A percentile compares a stretch with the other conserved stretches of the same genome.
Conservation (phyloP, 352 stramenopile species). For the Achlya hypogyna region DNA sequence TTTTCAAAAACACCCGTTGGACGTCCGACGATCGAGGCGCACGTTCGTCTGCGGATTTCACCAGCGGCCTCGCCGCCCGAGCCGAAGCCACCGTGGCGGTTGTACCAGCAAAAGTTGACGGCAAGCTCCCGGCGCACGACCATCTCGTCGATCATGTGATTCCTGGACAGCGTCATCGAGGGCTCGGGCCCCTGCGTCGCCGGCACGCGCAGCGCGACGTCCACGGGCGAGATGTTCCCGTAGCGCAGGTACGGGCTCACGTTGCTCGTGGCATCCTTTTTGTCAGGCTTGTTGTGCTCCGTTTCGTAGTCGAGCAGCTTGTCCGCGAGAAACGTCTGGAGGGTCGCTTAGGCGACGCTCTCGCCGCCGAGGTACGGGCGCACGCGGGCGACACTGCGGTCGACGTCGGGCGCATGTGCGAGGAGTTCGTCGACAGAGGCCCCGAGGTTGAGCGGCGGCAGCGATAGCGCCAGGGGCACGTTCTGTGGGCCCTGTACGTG, state of each 20-base stretch:
- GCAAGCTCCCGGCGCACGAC: conserved; percentile 95
- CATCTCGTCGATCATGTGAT: conserved; percentile 91
- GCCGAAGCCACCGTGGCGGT: too few species aligned
- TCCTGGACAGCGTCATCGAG: conserved; percentile 31
- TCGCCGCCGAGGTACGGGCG: conserved; percentile 61
- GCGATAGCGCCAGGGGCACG: conserved; percentile 12
- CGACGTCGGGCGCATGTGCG: conserved; percentile 38
- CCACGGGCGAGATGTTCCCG: conserved; percentile 74
- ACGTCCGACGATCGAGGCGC: too few species aligned
- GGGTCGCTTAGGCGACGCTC: conserved; percentile 38
- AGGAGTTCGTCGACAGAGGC: conserved; percentile 29
- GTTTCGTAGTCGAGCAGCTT: conserved; percentile 57
- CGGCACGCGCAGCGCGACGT: conserved; percentile 32
- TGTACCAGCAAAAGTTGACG: conserved; percentile 96
- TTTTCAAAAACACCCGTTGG: too few species aligned
- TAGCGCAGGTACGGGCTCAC: conserved; percentile 91
- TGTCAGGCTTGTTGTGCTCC: conserved; percentile 93
- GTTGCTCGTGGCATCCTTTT: conserved; percentile 81
- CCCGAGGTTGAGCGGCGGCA: conserved; percentile 33
- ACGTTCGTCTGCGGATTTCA: too few species aligned
- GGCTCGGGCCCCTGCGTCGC: background rate
- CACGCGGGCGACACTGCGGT: conserved; percentile 48
- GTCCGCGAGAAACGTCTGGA: conserved; percentile 83
- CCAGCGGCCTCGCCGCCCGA: too few species aligned
- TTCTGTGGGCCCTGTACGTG: background rate